These are phyloP conservation scores for Nakaseomyces sp. DNA, from an alignment of 1,139 yeast genomes.

Conservation along the genomic window DNA sequence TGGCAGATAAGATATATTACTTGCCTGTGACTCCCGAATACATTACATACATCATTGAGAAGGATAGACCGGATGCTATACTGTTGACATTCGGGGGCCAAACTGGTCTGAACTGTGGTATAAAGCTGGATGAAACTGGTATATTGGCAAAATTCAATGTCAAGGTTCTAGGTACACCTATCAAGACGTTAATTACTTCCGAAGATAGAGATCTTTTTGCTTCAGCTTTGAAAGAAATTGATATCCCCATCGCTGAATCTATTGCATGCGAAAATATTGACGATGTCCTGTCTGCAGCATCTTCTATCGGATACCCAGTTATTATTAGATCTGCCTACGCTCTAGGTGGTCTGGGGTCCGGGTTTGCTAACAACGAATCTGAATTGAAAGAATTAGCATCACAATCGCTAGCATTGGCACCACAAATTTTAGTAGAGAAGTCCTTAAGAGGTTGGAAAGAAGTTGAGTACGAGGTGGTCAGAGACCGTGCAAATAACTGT, in stretches of 20 bases:
- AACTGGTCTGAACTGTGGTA: slow-evolving; percentile 94
- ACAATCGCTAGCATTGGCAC: slow-evolving; percentile 80
- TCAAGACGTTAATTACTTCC: slow-evolving; percentile 85
- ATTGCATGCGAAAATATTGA: slow-evolving; percentile 91
- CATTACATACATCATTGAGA: slow-evolving; percentile 85
- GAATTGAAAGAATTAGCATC: slow-evolving; percentile 83
- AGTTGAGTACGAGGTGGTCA: slow-evolving; percentile 96
- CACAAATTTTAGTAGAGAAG: slow-evolving; percentile 93
- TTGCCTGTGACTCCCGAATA: slow-evolving; percentile 96
- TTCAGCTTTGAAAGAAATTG: slow-evolving; percentile 84
- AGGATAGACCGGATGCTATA: slow-evolving; percentile 94
- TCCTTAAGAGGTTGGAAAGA: slow-evolving; percentile 99
- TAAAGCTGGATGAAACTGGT: slow-evolving; percentile 86
- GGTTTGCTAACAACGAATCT: slow-evolving; percentile 76
- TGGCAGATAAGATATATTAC: slow-evolving; percentile 92
- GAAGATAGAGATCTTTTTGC: slow-evolving; percentile 97
- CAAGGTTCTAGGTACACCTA: slow-evolving; percentile 95
- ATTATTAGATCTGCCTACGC: slow-evolving; percentile 98
- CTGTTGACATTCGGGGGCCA: slow-evolving; percentile 96
- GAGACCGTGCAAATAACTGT: slow-evolving; percentile 94
- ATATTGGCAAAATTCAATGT: slow-evolving; percentile 84
- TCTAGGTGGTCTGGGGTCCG: slow-evolving; percentile 96
- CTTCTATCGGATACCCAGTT: slow-evolving; percentile 82
- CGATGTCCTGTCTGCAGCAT: slow-evolving; percentile 85
- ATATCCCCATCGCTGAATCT: slow-evolving; percentile 93